phyloP scores from a whole-genome alignment of 1,284 basidiomycete species.

The Cutaneotrichosporon sp. region DNA sequence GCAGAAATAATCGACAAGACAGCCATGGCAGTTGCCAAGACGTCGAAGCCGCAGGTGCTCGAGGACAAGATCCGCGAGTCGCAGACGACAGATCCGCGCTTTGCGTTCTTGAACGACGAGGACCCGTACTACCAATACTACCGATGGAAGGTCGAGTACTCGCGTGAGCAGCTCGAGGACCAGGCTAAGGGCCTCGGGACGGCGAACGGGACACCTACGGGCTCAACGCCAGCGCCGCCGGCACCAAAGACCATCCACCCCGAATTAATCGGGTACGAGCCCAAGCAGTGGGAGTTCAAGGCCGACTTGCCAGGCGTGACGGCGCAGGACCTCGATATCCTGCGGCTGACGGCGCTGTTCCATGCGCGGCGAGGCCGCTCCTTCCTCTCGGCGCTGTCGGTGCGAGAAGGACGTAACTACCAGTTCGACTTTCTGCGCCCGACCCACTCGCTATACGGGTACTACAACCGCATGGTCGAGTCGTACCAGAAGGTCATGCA shows the following conservation, averaged over 20 bases:
- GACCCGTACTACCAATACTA: slow-evolving; percentile 99
- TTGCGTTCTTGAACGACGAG: slow-evolving; percentile 85
- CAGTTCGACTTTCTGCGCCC: slow-evolving; percentile 98
- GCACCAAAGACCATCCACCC: slow-evolving; percentile 45
- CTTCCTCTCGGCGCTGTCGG: slow-evolving; percentile 81
- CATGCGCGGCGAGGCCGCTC: slow-evolving; percentile 85
- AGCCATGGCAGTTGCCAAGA: slow-evolving; percentile 86
- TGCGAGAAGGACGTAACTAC: slow-evolving; percentile 89
- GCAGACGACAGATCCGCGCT: slow-evolving; percentile 91
- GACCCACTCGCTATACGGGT: slow-evolving; percentile 90
- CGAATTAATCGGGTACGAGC: slow-evolving; percentile 61
- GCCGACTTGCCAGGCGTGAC: slow-evolving; percentile 86
- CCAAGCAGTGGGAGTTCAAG: slow-evolving; percentile 78
- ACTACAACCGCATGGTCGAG: slow-evolving; percentile 95
- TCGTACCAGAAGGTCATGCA: slow-evolving; percentile 91
- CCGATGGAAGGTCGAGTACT: slow-evolving; percentile 76
- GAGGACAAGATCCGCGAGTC: slow-evolving; percentile 94
- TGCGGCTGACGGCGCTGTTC: slow-evolving; percentile 90
- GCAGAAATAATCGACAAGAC: slow-evolving; percentile 94
- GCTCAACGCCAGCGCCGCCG: slow-evolving; percentile 35
- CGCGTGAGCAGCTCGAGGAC: slow-evolving; percentile 64
- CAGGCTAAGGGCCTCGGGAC: slow-evolving; percentile 50
- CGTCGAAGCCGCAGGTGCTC: slow-evolving; percentile 80
- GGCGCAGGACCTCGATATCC: slow-evolving; percentile 86
- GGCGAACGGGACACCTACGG: slow-evolving; percentile 19